Conservation (phyloP, 495 filamentous ascomycete species). For the Rusavskia elegans region DNA sequence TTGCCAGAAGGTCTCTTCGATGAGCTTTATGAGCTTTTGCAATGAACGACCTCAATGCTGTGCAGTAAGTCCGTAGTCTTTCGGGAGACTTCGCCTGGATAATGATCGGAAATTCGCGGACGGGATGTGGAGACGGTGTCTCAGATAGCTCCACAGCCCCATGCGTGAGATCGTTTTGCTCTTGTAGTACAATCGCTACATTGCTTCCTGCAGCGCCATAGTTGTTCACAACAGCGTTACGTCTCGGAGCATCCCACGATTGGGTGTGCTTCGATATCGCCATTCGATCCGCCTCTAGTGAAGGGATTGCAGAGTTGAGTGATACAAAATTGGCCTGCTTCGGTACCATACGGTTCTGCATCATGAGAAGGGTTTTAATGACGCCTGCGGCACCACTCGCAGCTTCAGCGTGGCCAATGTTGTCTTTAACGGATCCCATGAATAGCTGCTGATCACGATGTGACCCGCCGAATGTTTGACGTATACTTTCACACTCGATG, state of each 20-base stretch:
- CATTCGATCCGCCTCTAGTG: slow-evolving; percentile 10
- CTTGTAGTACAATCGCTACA: slow-evolving; percentile 19
- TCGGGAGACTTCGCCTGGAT: slow-evolving; percentile 10
- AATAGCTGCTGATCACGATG: slow-evolving; percentile 6
- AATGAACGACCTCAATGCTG: not conserved
- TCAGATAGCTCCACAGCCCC: not conserved
- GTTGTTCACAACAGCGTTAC: slow-evolving; percentile 28
- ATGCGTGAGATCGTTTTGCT: not conserved
- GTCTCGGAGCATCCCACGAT: slow-evolving; percentile 19
- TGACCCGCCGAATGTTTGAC: slow-evolving; percentile 16
- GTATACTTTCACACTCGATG: slow-evolving; percentile 16
- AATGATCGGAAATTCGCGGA: slow-evolving; percentile 6
- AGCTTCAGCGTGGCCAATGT: slow-evolving; percentile 35
- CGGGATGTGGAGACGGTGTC: not conserved
- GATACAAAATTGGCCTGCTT: slow-evolving; percentile 25
- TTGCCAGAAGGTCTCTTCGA: not conserved
- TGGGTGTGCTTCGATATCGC: slow-evolving; percentile 19
- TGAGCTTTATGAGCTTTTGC: not conserved
- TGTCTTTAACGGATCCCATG: slow-evolving; percentile 31
- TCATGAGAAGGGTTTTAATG: slow-evolving; percentile 33
- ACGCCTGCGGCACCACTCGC: slow-evolving; percentile 30
- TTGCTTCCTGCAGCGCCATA: slow-evolving; percentile 30
- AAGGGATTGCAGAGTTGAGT: slow-evolving; percentile 24
- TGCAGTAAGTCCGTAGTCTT: slow-evolving; percentile 9
- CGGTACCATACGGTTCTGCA: slow-evolving; percentile 25